Conservation (phyloP, 306 rosid species). For the Ammopiptanthus mongolicus region DNA sequence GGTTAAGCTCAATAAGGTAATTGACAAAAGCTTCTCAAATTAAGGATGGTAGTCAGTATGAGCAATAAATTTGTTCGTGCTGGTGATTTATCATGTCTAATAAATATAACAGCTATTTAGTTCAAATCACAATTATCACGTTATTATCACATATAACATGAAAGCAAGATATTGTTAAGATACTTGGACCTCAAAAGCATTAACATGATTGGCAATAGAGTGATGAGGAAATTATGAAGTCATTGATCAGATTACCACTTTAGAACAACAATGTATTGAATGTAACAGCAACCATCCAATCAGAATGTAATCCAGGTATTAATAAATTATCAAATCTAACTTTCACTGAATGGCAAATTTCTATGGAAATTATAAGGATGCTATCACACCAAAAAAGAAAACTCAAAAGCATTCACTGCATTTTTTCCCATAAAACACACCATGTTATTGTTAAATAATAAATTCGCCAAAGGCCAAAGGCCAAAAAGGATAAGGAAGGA, state of each 20-base stretch:
- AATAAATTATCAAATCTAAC: not conserved
- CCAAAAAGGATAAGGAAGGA: not conserved
- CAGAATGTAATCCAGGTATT: not conserved
- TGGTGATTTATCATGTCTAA: not conserved
- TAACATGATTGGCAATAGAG: not conserved
- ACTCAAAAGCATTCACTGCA: not conserved
- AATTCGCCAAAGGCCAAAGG: constrained; percentile 1
- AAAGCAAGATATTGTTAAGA: constrained; percentile 3
- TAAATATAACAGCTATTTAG: not conserved
- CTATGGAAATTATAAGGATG: not conserved
- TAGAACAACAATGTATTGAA: not conserved
- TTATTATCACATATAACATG: not conserved
- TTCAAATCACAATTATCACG: constrained; percentile 4
- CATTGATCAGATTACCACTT: not conserved
- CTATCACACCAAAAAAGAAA: not conserved
- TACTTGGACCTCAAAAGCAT: not conserved
- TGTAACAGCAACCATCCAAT: not conserved
- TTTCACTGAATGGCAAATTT: not conserved
- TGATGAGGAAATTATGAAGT: not conserved
- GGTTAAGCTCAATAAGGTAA: not conserved
- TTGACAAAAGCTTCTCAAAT: not conserved
- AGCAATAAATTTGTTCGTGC: not conserved
- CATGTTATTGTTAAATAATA: not conserved
- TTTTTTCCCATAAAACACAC: not conserved
- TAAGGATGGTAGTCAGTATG: not conserved